Evolutionary conservation across 352 stramenopile species (phyloP).

Genomic region (Phytophthora syringae): DNA sequence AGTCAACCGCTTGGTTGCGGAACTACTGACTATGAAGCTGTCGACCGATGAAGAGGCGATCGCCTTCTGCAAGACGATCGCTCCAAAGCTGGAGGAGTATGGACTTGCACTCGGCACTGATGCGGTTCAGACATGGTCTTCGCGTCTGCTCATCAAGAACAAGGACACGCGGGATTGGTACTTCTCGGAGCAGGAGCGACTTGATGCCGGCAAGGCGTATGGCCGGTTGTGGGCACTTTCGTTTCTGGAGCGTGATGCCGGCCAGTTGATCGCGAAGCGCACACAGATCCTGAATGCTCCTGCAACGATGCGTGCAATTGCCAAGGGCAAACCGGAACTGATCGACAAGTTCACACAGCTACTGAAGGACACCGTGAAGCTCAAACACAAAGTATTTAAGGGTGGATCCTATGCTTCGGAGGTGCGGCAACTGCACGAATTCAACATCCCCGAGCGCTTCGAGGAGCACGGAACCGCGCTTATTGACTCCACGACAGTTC

Average conservation of each 20-base stretch:
- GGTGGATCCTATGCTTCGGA: slow-evolving; percentile 66
- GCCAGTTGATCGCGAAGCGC: slow-evolving; percentile 79
- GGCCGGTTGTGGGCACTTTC: slow-evolving; percentile 79
- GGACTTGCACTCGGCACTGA: slow-evolving; percentile 74
- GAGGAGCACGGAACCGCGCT: slow-evolving; percentile 70
- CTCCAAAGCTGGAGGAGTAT: slow-evolving; percentile 65
- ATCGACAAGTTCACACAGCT: slow-evolving; percentile 89
- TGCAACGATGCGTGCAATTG: slow-evolving; percentile 55
- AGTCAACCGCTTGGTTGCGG: slow-evolving; percentile 64
- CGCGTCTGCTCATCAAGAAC: slow-evolving; percentile 86
- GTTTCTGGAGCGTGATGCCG: slow-evolving; percentile 77
- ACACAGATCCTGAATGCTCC: slow-evolving; percentile 78
- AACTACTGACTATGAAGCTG: slow-evolving; percentile 59
- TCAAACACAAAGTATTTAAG: slow-evolving; percentile 92
- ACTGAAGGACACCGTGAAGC: slow-evolving; percentile 87
- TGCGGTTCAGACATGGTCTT: slow-evolving; percentile 83
- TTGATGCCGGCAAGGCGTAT: slow-evolving; percentile 83
- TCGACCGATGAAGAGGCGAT: slow-evolving; percentile 75
- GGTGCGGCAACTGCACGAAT: slow-evolving; percentile 56
- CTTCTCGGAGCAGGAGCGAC: slow-evolving; percentile 77
- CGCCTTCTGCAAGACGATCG: slow-evolving; percentile 61
- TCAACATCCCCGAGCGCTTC: slow-evolving; percentile 76
- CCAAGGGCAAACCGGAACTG: slow-evolving; percentile 83
- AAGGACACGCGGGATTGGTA: slow-evolving; percentile 90
- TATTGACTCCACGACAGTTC: slow-evolving; percentile 58